These are phyloP conservation scores for Tolypocladium ophioglossoides DNA, from an alignment of 2,329 filamentous ascomycete genomes.

Conservation along the genomic window DNA sequence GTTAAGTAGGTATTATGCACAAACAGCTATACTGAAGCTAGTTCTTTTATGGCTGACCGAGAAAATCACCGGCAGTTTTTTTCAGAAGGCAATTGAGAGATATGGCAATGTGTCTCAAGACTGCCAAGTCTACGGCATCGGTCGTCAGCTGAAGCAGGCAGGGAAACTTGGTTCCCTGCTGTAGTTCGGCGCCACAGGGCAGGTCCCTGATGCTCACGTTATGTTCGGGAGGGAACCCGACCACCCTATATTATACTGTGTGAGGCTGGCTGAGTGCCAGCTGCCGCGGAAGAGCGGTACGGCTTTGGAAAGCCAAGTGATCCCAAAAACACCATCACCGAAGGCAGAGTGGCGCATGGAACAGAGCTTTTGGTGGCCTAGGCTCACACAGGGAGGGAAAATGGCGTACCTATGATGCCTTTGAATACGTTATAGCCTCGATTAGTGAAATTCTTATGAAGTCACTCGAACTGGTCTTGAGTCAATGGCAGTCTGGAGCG, in stretches of 20 bases:
- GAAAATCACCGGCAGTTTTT: neutral
- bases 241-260: neutral
- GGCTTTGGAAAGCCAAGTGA: neutral
- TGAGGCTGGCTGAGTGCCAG: neutral
- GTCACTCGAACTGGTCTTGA: neutral
- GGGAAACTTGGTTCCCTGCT: neutral
- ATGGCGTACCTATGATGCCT: neutral
- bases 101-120: neutral
- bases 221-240: neutral
- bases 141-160: neutral
- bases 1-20: conserved; percentile 3
- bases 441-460: neutral
- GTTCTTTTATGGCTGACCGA: neutral
- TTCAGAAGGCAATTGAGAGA: neutral
- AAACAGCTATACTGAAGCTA: neutral
- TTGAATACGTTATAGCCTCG: neutral
- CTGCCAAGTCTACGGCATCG: neutral
- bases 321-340: neutral
- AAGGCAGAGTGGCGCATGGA: neutral
- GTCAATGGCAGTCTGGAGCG: neutral
- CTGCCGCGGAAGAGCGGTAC: neutral
- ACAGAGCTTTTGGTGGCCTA: neutral
- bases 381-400: neutral
- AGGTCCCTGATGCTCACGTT: neutral
- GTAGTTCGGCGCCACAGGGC: neutral